Conservation (phyloP, 2,329 filamentous ascomycete species). For the Fusarium drepaniforme region DNA sequence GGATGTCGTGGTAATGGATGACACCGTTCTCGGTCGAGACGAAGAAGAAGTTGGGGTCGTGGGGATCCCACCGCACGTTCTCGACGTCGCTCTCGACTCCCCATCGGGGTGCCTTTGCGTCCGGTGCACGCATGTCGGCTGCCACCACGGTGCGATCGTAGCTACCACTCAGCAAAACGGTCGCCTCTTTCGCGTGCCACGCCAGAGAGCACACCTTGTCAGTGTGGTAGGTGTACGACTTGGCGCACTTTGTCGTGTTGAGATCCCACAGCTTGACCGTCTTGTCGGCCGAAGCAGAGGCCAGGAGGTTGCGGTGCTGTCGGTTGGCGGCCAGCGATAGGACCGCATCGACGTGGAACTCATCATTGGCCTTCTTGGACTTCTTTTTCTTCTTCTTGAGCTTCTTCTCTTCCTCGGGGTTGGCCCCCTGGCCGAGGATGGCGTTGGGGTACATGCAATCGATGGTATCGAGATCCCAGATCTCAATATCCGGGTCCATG, state of each 20-base stretch:
- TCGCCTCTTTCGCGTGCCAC: conserved; percentile 91
- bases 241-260: conserved; percentile 90
- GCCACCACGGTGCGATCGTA: conserved; percentile 95
- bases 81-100: conserved; percentile 97
- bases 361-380: conserved; percentile 87
- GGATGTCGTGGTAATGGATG: conserved; percentile 91
- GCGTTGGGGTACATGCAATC: conserved; percentile 99
- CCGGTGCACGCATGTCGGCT: conserved; percentile 95
- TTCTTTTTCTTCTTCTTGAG: conserved; percentile 94
- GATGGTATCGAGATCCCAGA: conserved; percentile 96
- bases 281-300: conserved; percentile 94
- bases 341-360: conserved; percentile 94
- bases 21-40: conserved; percentile 93
- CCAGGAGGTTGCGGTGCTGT: conserved; percentile 92
- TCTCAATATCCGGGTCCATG: conserved; percentile 98
- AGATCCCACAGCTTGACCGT: conserved; percentile 99
- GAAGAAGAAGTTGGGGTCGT: conserved; percentile 94
- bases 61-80: conserved; percentile 91
- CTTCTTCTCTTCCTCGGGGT: conserved; percentile 66
- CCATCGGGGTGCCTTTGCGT: conserved; percentile 85
- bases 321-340: conserved; percentile 92
- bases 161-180: conserved; percentile 89
- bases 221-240: conserved; percentile 95
- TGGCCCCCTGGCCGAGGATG: conserved; percentile 83
- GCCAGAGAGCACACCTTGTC: conserved; percentile 98